phyloP scores from a whole-genome alignment of 116 monocot genomes.

The Trichopus zeylanicus region DNA sequence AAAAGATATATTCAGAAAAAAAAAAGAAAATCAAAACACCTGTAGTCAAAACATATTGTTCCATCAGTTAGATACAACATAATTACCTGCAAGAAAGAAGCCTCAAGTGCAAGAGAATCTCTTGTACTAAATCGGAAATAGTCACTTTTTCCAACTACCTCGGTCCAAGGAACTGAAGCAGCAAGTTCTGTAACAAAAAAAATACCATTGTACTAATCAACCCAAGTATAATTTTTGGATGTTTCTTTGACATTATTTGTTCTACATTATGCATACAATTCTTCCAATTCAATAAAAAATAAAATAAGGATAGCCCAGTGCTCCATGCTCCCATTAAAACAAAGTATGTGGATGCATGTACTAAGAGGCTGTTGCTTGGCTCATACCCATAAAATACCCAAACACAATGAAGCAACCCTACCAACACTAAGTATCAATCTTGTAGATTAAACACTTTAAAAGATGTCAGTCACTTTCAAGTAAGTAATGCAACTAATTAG shows the following conservation, averaged over 20 bases:
- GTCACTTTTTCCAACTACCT: conserved; percentile 86
- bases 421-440: no score
- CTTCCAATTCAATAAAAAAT: no score
- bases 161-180: conserved; percentile 78
- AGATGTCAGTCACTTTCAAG: no score
- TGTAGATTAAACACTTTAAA: no score
- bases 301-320: no score
- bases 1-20: background rate
- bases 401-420: no score
- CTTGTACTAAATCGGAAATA: conserved; percentile 90
- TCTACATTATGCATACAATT: no score
- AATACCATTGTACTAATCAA: background rate
- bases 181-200: conserved; percentile 61
- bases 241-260: background rate
- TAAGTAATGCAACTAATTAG: no score
- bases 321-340: no score
- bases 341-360: no score
- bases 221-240: background rate
- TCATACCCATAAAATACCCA: no score
- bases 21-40: background rate
- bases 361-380: no score
- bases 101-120: conserved; percentile 97
- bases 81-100: conserved; percentile 89
- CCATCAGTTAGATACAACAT: background rate
- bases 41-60: background rate